Percentiles rank a stretch among this genome's conserved stretches.
Evolutionary conservation across 192 early-diverging fungal species (phyloP).

Genomic region (Coemansia sp.): DNA sequence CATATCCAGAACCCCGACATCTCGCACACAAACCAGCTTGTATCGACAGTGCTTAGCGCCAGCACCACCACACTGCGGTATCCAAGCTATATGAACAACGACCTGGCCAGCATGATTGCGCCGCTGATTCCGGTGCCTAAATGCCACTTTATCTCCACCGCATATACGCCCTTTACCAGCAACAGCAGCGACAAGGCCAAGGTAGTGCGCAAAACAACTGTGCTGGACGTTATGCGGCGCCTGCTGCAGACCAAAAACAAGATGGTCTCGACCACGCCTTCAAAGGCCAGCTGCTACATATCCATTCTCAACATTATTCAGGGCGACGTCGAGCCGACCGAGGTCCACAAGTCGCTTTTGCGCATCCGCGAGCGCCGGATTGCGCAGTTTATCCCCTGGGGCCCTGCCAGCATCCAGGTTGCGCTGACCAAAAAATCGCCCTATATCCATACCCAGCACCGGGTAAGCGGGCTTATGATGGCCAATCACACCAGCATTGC

Average conservation of each 20-base stretch:
- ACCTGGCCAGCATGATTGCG: slow-evolving; percentile 90
- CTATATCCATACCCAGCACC: slow-evolving; percentile 86
- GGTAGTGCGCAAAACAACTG: slow-evolving; percentile 93
- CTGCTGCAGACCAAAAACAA: slow-evolving; percentile 95
- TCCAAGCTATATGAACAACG: slow-evolving; percentile 99
- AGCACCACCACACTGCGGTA: slow-evolving; percentile 96
- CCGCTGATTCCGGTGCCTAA: slow-evolving; percentile 97
- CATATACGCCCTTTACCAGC: slow-evolving; percentile 96
- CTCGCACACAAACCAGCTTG: slow-evolving; percentile 93
- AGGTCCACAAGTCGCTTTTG: slow-evolving; percentile 97
- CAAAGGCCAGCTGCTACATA: slow-evolving; percentile 94
- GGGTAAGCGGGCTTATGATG: slow-evolving; percentile 96
- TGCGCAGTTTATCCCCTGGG: slow-evolving; percentile 99
- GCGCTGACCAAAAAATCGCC: slow-evolving; percentile 92
- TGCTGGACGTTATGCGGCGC: slow-evolving; percentile 96
- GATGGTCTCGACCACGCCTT: slow-evolving; percentile 91
- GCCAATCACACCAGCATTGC: slow-evolving; percentile 96
- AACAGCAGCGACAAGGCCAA: slow-evolving; percentile 89
- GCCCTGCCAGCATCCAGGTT: slow-evolving; percentile 97
- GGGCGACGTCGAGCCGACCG: slow-evolving; percentile 96
- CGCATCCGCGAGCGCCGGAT: slow-evolving; percentile 91
- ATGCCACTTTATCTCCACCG: slow-evolving; percentile 93
- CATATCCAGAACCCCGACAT: slow-evolving; percentile 94
- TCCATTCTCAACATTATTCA: slow-evolving; percentile 99
- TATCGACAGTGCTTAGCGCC: slow-evolving; percentile 98